Percentiles rank a stretch among this genome's conserved stretches.
Evolutionary conservation across 768 basidiomycete genomes (phyloP).

Genomic region (Royoungia palumana): DNA sequence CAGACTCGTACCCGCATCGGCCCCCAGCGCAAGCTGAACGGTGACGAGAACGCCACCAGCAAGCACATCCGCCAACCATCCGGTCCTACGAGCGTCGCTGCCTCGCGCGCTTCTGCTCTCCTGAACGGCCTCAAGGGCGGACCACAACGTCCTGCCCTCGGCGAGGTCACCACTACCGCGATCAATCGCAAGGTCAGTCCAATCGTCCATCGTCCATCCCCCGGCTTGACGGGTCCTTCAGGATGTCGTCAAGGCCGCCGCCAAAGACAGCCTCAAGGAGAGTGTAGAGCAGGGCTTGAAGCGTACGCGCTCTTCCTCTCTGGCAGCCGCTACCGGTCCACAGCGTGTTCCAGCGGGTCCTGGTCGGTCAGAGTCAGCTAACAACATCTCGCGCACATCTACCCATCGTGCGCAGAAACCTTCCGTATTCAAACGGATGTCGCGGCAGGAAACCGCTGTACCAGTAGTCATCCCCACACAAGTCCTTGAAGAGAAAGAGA

Average conservation of each 20-base stretch:
- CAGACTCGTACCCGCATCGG: slow-evolving; percentile 64
- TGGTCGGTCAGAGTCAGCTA: slow-evolving; percentile 44
- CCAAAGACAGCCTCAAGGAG: slow-evolving; percentile 60
- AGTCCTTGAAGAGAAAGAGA: slow-evolving; percentile 46
- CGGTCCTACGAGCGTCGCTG: slow-evolving; percentile 41
- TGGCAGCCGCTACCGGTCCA: slow-evolving; percentile 55
- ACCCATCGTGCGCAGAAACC: slow-evolving; percentile 25
- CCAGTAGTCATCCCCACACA: slow-evolving; percentile 40
- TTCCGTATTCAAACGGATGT: slow-evolving; percentile 41
- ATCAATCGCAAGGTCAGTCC: slow-evolving; percentile 74
- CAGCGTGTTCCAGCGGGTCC: slow-evolving; percentile 72
- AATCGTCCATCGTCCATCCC: slow-evolving; percentile 17
- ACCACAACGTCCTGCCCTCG: slow-evolving; percentile 66
- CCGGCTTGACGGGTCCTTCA: slow-evolving; percentile 11
- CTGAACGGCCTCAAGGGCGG: slow-evolving; percentile 47
- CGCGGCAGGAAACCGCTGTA: slow-evolving; percentile 38
- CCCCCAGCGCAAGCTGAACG: slow-evolving; percentile 63
- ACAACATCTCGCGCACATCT: slow-evolving; percentile 38
- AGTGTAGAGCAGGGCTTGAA: slow-evolving; percentile 47
- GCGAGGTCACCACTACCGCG: slow-evolving; percentile 76
- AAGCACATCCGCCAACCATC: slow-evolving; percentile 65
- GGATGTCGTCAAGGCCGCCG: slow-evolving; percentile 45
- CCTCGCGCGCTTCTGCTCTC: slow-evolving; percentile 48
- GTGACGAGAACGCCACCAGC: slow-evolving; percentile 74
- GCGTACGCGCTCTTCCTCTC: slow-evolving; percentile 63